Evolutionary conservation across 495 filamentous ascomycete genomes (phyloP).

Genomic region (Geopyxis carbonaria): DNA sequence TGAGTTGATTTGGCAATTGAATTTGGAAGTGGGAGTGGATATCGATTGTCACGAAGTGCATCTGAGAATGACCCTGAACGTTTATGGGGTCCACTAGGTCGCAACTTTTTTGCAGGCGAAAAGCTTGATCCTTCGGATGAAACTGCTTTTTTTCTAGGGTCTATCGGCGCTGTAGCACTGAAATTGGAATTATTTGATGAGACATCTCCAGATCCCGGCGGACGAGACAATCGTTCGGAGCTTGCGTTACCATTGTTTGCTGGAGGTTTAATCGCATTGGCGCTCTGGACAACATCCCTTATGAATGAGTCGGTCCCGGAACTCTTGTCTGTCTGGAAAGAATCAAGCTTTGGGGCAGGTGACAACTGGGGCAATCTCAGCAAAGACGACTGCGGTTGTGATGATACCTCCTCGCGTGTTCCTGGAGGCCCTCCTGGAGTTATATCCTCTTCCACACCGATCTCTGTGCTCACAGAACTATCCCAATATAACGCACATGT

Average conservation of each 20-base stretch:
- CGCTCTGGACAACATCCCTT: constrained; percentile 11
- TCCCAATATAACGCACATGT: constrained; percentile 85
- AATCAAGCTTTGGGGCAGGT: constrained; percentile 20
- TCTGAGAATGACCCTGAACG: constrained; percentile 70
- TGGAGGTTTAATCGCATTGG: background rate
- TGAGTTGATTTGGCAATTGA: constrained; percentile 28
- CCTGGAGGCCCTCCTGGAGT: constrained; percentile 44
- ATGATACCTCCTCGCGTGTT: constrained; percentile 9
- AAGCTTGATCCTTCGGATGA: background rate
- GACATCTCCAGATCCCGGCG: background rate
- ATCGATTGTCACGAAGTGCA: constrained; percentile 60
- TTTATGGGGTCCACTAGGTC: constrained; percentile 37
- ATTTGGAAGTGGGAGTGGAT: constrained; percentile 23
- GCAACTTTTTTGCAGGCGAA: constrained; percentile 9
- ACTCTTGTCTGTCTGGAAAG: constrained; percentile 15
- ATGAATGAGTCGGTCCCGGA: constrained; percentile 20
- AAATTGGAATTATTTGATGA: background rate
- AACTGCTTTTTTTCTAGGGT: background rate
- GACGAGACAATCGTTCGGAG: background rate
- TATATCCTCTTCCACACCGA: constrained; percentile 47
- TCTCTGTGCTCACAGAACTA: constrained; percentile 33
- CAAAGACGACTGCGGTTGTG: constrained; percentile 13
- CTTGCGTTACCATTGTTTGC: background rate
- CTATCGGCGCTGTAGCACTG: constrained; percentile 3
- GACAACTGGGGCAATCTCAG: constrained; percentile 7